Conservation (phyloP, 2,329 filamentous ascomycete genomes). For the Aspergillus fumigatus region DNA sequence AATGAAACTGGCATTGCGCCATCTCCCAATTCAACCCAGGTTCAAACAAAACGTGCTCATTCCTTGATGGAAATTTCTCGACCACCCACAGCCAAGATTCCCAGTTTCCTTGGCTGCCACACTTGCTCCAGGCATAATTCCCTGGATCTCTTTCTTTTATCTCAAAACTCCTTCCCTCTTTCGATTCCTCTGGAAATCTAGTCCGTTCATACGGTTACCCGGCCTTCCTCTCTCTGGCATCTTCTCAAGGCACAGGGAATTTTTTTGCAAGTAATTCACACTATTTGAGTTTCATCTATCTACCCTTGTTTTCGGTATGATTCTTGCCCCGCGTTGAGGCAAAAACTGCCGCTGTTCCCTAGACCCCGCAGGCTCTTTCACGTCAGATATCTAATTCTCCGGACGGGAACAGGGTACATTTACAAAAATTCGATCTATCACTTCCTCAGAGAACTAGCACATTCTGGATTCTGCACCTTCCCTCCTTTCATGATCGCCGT, state of each 20-base stretch:
- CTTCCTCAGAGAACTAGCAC: not conserved
- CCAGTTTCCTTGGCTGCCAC: not conserved
- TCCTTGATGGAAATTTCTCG: not conserved
- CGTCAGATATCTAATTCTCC: not conserved
- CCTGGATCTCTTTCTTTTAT: not conserved
- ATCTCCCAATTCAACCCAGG: not conserved
- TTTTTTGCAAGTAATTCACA: not conserved
- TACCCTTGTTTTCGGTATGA: not conserved
- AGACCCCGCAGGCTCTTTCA: not conserved
- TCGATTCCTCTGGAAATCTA: not conserved
- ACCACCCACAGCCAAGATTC: not conserved
- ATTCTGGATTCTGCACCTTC: slow-evolving; percentile 1
- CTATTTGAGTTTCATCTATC: not conserved
- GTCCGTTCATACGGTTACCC: not conserved
- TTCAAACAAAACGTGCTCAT: not conserved
- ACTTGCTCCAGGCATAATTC: not conserved
- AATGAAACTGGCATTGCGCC: not conserved
- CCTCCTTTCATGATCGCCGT: not conserved
- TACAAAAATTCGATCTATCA: not conserved
- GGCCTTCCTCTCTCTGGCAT: not conserved
- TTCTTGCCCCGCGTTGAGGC: slow-evolving; percentile 2
- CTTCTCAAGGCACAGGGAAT: not conserved
- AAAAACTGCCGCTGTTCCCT: not conserved
- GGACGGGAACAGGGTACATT: not conserved
- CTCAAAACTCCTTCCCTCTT: not conserved